phyloP scores from a whole-genome alignment of 306 rosid genomes.

The Cucumis sativus region DNA sequence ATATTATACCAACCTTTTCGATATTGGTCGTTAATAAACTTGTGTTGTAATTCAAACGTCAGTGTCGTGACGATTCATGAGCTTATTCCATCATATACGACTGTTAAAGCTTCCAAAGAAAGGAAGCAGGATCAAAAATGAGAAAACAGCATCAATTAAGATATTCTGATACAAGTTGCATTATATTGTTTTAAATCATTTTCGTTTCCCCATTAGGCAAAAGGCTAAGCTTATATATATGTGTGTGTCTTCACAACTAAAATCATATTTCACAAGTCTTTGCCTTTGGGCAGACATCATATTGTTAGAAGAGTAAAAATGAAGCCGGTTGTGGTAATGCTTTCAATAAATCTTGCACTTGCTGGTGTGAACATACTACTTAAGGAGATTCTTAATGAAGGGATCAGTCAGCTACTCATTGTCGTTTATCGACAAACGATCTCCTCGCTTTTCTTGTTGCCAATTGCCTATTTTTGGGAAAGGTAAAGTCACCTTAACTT shows the following conservation, averaged over 20 bases:
- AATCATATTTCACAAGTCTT: background rate
- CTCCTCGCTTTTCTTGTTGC: constrained; percentile 54
- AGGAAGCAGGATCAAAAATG: background rate
- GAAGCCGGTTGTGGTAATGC: constrained; percentile 45
- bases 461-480: constrained; percentile 55
- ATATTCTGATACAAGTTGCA: background rate
- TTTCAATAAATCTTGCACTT: constrained; percentile 47
- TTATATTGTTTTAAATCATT: background rate
- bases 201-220: background rate
- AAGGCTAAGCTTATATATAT: background rate
- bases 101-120: constrained; percentile 1
- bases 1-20: background rate
- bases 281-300: background rate
- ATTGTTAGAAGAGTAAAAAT: constrained; percentile 19
- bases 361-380: constrained; percentile 60
- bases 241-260: background rate
- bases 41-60: background rate
- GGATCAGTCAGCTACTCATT: constrained; percentile 36
- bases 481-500: constrained; percentile 21
- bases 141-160: background rate
- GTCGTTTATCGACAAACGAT: constrained; percentile 49
- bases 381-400: constrained; percentile 55
- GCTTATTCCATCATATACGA: background rate
- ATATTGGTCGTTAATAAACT: background rate
- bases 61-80: background rate